Evolutionary conservation across 495 filamentous ascomycete species (phyloP).

Genomic region (Daldinia vernicosa): DNA sequence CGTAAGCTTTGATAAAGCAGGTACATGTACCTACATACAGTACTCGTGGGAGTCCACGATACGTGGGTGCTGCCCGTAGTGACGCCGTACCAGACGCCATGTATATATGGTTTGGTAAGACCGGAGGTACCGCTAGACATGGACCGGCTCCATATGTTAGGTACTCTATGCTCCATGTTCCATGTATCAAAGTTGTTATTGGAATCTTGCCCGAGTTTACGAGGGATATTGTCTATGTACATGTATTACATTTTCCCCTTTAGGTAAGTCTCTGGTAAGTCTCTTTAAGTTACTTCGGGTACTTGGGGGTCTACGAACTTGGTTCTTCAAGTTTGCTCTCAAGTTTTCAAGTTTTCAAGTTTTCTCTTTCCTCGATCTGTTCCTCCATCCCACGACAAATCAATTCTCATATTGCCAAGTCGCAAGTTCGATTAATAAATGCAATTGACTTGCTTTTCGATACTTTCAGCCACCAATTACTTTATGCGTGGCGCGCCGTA

Average conservation of each 20-base stretch:
- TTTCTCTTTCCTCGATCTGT: conserved; percentile 7
- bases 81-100: conserved; percentile 5
- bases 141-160: conserved; percentile 11
- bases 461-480: conserved; percentile 37
- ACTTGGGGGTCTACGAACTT: conserved; percentile 25
- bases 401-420: neutral
- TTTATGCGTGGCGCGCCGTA: conserved; percentile 44
- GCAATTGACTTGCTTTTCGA: conserved; percentile 29
- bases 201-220: too few species aligned
- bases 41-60: neutral
- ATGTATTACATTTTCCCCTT: conserved; percentile 1
- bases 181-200: neutral
- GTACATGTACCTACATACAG: conserved; percentile 2
- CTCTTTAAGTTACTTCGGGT: neutral
- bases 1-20: conserved; percentile 7
- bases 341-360: conserved; percentile 16
- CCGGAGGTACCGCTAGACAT: conserved; percentile 11
- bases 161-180: neutral
- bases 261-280: neutral
- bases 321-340: conserved; percentile 17
- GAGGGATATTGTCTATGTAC: too few species aligned
- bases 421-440: conserved; percentile 31
- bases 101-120: conserved; percentile 8
- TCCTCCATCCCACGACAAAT: neutral
- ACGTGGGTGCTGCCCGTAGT: conserved; percentile 13